Evolutionary conservation across 176 grass and related monocot genomes (phyloP).

Genomic region (Oryza coarctata): DNA sequence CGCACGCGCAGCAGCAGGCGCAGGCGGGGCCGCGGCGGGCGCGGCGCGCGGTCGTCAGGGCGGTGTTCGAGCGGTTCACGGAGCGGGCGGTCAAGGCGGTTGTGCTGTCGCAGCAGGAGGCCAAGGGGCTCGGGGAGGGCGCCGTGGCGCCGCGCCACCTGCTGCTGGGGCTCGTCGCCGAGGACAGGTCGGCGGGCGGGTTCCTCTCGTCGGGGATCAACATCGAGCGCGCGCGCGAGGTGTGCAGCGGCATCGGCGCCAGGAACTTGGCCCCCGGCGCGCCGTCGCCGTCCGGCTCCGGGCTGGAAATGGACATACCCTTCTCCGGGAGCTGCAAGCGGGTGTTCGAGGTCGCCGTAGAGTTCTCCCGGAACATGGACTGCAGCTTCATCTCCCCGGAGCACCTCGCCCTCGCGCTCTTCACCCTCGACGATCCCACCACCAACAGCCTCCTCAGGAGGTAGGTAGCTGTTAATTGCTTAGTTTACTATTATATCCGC

Average conservation of each 20-base stretch:
- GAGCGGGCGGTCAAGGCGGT: constrained; percentile 78
- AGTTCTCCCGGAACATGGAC: constrained; percentile 70
- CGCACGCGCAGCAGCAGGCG: not conserved
- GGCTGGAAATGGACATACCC: constrained; percentile 59
- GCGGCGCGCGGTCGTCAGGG: constrained; percentile 28
- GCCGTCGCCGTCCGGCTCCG: not conserved
- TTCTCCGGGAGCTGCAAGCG: constrained; percentile 62
- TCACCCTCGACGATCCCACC: constrained; percentile 71
- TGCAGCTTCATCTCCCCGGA: constrained; percentile 83
- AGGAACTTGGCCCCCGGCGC: not conserved
- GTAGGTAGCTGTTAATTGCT: constrained; percentile 21
- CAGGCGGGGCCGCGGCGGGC: not conserved
- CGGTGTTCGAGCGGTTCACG: constrained; percentile 88
- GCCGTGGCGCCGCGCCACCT: constrained; percentile 83
- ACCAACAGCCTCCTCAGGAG: constrained; percentile 74
- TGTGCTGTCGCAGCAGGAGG: constrained; percentile 83
- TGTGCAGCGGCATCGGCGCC: constrained; percentile 48
- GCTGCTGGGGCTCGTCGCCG: constrained; percentile 79
- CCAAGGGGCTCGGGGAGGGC: constrained; percentile 54
- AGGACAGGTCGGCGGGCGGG: constrained; percentile 57
- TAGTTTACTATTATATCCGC: not conserved
- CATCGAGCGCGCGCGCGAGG: constrained; percentile 74
- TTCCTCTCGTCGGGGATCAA: constrained; percentile 81
- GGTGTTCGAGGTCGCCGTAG: constrained; percentile 67
- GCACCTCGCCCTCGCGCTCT: constrained; percentile 75